A percentile compares a stretch with the other conserved stretches of the same genome.
Conservation (phyloP, 805 yeast genomes). For the Nakazawaea ishiwadae region DNA sequence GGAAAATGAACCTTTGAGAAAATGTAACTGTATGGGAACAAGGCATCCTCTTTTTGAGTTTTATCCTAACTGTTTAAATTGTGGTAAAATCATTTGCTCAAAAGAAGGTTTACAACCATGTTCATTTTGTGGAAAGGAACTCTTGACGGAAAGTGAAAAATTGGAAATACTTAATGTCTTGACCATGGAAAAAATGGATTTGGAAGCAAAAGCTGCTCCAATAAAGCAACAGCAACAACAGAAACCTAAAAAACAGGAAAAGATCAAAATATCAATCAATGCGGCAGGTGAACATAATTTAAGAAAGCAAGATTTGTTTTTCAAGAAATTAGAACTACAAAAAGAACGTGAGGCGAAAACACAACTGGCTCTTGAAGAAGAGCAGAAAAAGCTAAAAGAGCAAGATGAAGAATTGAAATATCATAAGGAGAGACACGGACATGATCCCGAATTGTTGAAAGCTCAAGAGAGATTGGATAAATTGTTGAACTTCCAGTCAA, state of each 20-base stretch:
- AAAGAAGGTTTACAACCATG: conserved; percentile 92
- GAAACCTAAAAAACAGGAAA: conserved; percentile 35
- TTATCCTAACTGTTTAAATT: conserved; percentile 89
- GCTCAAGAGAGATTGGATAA: conserved; percentile 77
- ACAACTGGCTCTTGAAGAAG: conserved; percentile 22
- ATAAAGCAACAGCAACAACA: conserved; percentile 18
- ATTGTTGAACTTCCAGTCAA: conserved; percentile 73
- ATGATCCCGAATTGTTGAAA: conserved; percentile 53
- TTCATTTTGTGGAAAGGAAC: conserved; percentile 67
- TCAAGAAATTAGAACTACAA: conserved; percentile 37
- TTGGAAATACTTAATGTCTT: conserved; percentile 49
- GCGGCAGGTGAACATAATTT: conserved; percentile 63
- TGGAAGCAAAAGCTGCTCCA: conserved; percentile 26
- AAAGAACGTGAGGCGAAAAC: conserved; percentile 21
- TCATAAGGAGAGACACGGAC: conserved; percentile 32
- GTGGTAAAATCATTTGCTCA: conserved; percentile 90
- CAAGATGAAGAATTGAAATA: conserved; percentile 40
- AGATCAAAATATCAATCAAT: conserved; percentile 48
- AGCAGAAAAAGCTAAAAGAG: conserved; percentile 32
- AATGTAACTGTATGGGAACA: conserved; percentile 82
- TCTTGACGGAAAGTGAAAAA: conserved; percentile 62
- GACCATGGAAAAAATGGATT: conserved; percentile 44
- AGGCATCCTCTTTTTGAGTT: conserved; percentile 84
- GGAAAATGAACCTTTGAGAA: conserved; percentile 13
- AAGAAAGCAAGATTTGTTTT: conserved; percentile 61